phyloP scores from a whole-genome alignment of 2,329 filamentous ascomycete genomes.

The Ophiostoma australiae region DNA sequence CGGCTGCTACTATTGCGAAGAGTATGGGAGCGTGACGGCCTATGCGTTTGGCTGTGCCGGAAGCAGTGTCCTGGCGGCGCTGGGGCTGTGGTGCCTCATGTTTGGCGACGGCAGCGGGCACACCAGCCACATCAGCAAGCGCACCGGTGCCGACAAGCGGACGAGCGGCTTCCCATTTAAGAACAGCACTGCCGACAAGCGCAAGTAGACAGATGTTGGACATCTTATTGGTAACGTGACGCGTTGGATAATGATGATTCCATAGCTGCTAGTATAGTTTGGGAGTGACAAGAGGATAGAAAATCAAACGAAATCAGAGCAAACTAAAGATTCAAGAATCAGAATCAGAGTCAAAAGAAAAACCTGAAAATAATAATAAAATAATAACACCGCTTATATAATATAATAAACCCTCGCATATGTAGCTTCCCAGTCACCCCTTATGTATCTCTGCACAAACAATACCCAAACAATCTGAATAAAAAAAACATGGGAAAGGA shows the following conservation, averaged over 20 bases:
- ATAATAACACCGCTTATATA: background rate
- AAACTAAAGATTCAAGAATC: too few relatives aligned
- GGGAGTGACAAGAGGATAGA: too few relatives aligned
- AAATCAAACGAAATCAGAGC: too few relatives aligned
- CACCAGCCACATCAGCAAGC: constrained; percentile 33
- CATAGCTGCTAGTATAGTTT: background rate
- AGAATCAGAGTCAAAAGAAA: background rate
- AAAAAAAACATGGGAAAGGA: background rate
- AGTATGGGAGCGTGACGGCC: constrained; percentile 55
- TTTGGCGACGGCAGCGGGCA: constrained; percentile 36
- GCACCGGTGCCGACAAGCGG: constrained; percentile 41
- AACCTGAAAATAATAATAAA: background rate
- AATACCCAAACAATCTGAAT: constrained; percentile 4
- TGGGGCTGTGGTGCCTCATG: constrained; percentile 59
- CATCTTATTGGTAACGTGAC: too few relatives aligned
- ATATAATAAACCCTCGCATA: background rate
- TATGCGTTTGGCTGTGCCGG: constrained; percentile 54
- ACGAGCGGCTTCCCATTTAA: constrained; percentile 40
- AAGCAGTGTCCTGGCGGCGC: constrained; percentile 51
- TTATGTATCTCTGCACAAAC: background rate
- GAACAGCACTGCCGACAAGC: constrained; percentile 36
- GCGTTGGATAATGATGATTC: background rate
- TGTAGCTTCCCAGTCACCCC: constrained; percentile 11
- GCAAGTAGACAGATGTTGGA: constrained; percentile 24
- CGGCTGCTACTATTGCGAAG: constrained; percentile 55